Conservation (phyloP, 371 early-diverging fungal species). For the Umbelopsis sp. region DNA sequence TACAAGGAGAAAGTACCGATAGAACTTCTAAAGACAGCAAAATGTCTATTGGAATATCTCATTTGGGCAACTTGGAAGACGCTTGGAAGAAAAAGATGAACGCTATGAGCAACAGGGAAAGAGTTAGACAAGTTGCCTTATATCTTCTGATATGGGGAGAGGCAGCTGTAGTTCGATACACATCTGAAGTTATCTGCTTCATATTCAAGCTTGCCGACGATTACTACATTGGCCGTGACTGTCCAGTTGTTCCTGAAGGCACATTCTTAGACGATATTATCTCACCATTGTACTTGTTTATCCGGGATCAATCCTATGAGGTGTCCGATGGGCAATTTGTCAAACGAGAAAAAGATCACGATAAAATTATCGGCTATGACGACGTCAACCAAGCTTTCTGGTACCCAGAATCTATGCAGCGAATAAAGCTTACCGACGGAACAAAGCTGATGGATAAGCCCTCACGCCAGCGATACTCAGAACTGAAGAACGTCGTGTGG, state of each 20-base stretch:
- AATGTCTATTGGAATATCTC: not conserved
- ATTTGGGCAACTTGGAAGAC: conserved; percentile 54
- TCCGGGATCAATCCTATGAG: conserved; percentile 81
- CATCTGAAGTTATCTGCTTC: conserved; percentile 84
- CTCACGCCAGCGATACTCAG: conserved; percentile 68
- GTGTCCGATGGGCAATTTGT: conserved; percentile 69
- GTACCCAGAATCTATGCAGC: conserved; percentile 70
- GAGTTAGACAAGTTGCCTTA: conserved; percentile 76
- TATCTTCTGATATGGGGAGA: conserved; percentile 91
- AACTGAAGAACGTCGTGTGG: conserved; percentile 75
- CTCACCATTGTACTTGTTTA: conserved; percentile 77
- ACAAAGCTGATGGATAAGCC: conserved; percentile 61
- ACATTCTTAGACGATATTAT: conserved; percentile 74
- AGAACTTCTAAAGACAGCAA: not conserved
- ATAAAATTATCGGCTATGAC: conserved; percentile 82
- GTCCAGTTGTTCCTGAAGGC: conserved; percentile 62
- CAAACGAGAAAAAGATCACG: conserved; percentile 84
- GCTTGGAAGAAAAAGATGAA: conserved; percentile 77
- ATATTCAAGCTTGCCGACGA: conserved; percentile 79
- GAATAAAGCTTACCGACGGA: conserved; percentile 58
- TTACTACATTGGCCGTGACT: conserved; percentile 43
- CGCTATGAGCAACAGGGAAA: conserved; percentile 69
- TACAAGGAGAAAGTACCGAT: conserved; percentile 37
- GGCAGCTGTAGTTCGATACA: conserved; percentile 78
- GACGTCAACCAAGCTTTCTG: conserved; percentile 92